These are phyloP conservation scores for Combretum micranthum DNA, from an alignment of 345 rosid species.

Conservation along the genomic window DNA sequence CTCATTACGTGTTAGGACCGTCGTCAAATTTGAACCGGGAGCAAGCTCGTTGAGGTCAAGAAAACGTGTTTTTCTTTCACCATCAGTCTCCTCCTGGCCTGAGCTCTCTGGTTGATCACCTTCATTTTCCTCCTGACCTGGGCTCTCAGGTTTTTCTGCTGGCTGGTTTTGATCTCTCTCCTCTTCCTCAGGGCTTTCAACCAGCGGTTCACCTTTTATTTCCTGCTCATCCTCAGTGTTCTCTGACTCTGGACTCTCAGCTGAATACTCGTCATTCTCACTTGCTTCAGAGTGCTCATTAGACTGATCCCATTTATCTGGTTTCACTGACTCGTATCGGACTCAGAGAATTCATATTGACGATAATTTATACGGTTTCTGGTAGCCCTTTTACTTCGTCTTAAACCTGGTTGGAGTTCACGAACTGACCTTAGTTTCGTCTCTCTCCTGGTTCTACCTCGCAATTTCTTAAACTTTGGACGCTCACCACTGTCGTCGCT, in stretches of 20 bases:
- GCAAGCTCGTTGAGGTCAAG: conserved; percentile 93
- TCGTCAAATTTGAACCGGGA: conserved; percentile 91
- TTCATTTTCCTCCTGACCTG: conserved; percentile 42
- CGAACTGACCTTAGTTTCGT: conserved; percentile 64
- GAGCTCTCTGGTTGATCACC: conserved; percentile 32
- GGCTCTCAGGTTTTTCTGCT: conserved; percentile 37
- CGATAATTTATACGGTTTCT: conserved; percentile 65
- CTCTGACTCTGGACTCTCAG: conserved; percentile 54
- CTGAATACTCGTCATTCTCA: conserved; percentile 51
- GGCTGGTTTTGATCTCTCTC: conserved; percentile 41
- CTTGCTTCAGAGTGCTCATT: conserved; percentile 57
- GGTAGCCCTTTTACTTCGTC: conserved; percentile 92
- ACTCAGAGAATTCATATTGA: conserved; percentile 78
- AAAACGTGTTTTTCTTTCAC: conserved; percentile 52
- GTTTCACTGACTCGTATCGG: conserved; percentile 65
- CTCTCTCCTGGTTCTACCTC: conserved; percentile 63
- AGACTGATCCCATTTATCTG: conserved; percentile 44
- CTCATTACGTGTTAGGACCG: conserved; percentile 64
- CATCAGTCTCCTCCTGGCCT: conserved; percentile 47
- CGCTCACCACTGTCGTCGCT: conserved; percentile 86
- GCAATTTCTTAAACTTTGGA: conserved; percentile 58
- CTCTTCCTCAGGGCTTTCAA: conserved; percentile 24
- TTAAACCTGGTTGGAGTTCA: conserved; percentile 73
- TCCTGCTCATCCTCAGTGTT: conserved; percentile 47
- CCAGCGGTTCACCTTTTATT: conserved; percentile 38